A percentile compares a stretch with the other conserved stretches of the same genome.
Evolutionary conservation across 108 stramenopile species (phyloP).

Genomic region (Stephanodiscus minutulus): DNA sequence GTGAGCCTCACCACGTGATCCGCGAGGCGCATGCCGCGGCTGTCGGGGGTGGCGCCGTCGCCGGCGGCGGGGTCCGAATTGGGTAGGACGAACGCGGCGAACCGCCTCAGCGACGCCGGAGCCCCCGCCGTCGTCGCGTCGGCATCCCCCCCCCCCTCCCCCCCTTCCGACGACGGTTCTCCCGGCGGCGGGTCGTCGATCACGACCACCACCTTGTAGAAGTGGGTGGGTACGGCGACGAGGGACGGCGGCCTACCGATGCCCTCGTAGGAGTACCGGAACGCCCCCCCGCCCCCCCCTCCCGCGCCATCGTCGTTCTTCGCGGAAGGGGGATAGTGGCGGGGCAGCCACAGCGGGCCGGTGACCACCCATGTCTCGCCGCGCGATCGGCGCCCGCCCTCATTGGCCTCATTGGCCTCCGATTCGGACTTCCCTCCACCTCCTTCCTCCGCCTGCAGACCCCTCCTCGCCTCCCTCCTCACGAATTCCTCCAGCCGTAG

Average conservation of each 20-base stretch:
- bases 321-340: not conserved
- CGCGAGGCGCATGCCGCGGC: constrained; percentile 36
- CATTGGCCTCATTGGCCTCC: too few relatives aligned
- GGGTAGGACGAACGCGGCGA: constrained; percentile 86
- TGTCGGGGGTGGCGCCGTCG: constrained; percentile 4
- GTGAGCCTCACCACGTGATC: constrained; percentile 79
- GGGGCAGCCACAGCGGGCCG: constrained; percentile 81
- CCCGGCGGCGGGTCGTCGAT: constrained; percentile 14
- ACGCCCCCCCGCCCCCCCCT: constrained; percentile 14
- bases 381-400: too few relatives aligned
- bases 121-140: not conserved
- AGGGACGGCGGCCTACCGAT: constrained; percentile 74
- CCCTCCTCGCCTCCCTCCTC: too few relatives aligned
- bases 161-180: not conserved
- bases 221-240: constrained; percentile 83
- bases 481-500: too few relatives aligned
- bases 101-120: constrained; percentile 18
- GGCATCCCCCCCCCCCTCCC: not conserved
- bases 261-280: constrained; percentile 61
- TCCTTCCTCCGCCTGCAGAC: too few relatives aligned
- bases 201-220: constrained; percentile 77
- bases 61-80: constrained; percentile 44
- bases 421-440: too few relatives aligned
- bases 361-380: constrained; percentile 74
- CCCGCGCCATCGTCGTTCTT: constrained; percentile 10